phyloP scores from a whole-genome alignment of 2,329 filamentous ascomycete genomes.

The Sporothrix mexicana region DNA sequence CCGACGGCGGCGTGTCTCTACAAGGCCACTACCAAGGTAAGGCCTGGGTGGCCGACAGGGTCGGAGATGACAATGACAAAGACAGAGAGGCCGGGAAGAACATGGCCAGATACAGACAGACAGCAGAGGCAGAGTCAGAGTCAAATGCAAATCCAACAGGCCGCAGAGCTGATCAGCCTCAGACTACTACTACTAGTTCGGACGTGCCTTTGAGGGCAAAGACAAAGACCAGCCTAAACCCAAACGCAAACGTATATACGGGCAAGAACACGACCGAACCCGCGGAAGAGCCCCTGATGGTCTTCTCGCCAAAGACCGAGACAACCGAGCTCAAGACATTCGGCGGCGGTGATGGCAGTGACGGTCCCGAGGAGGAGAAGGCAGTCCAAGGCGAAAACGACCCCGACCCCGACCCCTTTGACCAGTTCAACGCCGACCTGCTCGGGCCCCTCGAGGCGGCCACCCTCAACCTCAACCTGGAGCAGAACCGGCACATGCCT shows the following conservation, averaged over 20 bases:
- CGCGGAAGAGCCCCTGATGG: not conserved
- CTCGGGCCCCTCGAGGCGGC: constrained; percentile 15
- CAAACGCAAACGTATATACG: not conserved
- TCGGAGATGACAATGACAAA: not conserved
- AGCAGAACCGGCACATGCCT: not conserved
- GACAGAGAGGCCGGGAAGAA: not conserved
- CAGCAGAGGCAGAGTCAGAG: not conserved
- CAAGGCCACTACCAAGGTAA: constrained; percentile 8
- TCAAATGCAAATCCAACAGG: not conserved
- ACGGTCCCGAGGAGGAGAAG: not conserved
- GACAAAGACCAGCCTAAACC: not conserved
- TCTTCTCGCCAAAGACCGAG: too few species aligned
- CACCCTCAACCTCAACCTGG: not conserved
- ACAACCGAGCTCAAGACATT: too few species aligned
- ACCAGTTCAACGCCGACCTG: not conserved
- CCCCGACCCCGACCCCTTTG: too few species aligned
- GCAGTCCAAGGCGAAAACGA: too few species aligned
- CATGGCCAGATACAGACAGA: not conserved
- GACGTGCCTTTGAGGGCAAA: not conserved
- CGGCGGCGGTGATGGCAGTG: not conserved
- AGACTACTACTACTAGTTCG: constrained; percentile 20
- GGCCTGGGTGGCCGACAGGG: not conserved
- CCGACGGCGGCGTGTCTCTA: constrained; percentile 6
- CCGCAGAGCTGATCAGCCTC: constrained; percentile 23
- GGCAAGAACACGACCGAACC: not conserved